Base-by-base conservation (phyloP, 768 basidiomycete genomes). In the Hypsizygus marmoreus region DNA sequence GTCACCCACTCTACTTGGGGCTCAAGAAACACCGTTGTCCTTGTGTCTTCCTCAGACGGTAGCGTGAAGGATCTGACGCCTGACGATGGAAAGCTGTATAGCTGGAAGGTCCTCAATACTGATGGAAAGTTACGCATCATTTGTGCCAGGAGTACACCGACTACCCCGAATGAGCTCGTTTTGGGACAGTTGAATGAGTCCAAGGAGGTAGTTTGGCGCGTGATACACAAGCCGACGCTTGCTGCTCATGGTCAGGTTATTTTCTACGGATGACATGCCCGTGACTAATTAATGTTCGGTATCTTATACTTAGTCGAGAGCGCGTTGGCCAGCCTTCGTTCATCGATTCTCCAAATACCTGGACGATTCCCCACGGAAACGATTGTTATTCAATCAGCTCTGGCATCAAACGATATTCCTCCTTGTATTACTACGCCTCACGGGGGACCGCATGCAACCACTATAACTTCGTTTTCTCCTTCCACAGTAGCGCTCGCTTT, bases 371-470 rank as follows among this genome's bases (percentile, higher is more conserved):
- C 76, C 2, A 70, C 75, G 1, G 81, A 86, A 60, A 77, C 79
- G 0, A 76, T 86, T 10, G 60, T 86, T 9, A 62, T 85, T 14
- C 67, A 66, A 32, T 62, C 67, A 0, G 56, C 59, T 6, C 50
- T 49, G 23, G 33, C 51, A 19, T 36, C 54, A 31, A 40, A 30
- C 6, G 57, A 37, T n/a, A 58, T 59, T 14, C 68, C 69, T 2
- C 72, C 76, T 14, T 84, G 73, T 40, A 65, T 88, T 38, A 76
- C 75, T 0, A 58, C 69, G 11, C 74, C 75, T 6, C 86, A 87
- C 47, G 86, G 85, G 8, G 85, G 86, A 2, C 85, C 86, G 0
- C 84, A 87, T 55, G 68, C 57, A 0, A 67, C 71, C 1, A 66
- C 56, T 3, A 72, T 72, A 0, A 81, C 77, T 0, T 68, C 71